phyloP scores from a whole-genome alignment of 805 yeast species.

The Hermanozyma aechmeae region DNA sequence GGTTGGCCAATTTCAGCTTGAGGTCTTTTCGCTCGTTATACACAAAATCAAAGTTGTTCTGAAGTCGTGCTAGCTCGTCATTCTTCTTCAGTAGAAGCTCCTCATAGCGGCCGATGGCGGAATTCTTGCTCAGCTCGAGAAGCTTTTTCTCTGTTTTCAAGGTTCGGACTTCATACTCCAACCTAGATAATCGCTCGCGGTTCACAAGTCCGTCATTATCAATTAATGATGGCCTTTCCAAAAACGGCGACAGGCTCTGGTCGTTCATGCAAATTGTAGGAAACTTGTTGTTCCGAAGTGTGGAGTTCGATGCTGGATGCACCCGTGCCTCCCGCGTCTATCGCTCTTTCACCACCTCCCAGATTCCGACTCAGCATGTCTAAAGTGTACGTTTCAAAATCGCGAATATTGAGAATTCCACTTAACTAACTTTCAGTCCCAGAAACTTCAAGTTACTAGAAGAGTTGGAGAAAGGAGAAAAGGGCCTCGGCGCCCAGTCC shows the following conservation, averaged over 20 bases:
- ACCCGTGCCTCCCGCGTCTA: too few species aligned
- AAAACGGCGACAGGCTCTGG: conserved; percentile 11
- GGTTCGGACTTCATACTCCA: conserved; percentile 24
- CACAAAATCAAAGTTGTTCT: conserved; percentile 26
- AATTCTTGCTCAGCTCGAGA: conserved; percentile 17
- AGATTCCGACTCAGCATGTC: too few species aligned
- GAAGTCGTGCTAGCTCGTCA: conserved; percentile 21
- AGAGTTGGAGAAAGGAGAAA: conserved; percentile 96
- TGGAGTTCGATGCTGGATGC: too few species aligned
- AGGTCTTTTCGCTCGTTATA: conserved; percentile 24
- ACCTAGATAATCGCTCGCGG: too few species aligned
- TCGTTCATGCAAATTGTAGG: too few species aligned
- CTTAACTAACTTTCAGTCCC: conserved; percentile 42
- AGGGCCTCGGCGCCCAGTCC: conserved; percentile 93
- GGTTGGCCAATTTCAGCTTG: conserved; percentile 23
- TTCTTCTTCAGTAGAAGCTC: conserved; percentile 20
- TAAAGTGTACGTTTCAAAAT: conserved; percentile 30
- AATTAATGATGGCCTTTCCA: conserved; percentile 11
- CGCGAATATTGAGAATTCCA: background rate
- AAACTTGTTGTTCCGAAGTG: too few species aligned
- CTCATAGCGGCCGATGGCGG: conserved; percentile 14
- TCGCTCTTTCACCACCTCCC: too few species aligned
- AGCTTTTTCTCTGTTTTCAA: conserved; percentile 25
- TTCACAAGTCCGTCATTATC: too few species aligned
- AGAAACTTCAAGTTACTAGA: conserved; percentile 91